Evolutionary conservation across 2,329 filamentous ascomycete genomes (phyloP), one percentile per base, ranked within the genome.

Genomic region (Colletotrichum sp.): DNA sequence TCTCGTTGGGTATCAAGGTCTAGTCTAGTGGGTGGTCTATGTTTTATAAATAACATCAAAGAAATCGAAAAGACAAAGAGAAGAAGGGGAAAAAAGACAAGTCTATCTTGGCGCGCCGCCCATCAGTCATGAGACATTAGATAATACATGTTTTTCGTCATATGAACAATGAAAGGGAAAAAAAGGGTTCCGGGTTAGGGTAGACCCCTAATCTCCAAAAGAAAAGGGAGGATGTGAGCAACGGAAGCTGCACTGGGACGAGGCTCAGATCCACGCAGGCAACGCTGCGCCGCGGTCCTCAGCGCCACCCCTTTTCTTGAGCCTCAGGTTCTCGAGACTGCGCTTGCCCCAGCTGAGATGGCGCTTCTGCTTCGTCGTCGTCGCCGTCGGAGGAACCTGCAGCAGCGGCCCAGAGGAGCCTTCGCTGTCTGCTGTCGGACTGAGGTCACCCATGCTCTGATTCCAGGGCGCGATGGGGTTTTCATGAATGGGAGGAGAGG

Each of bases 241-340:
- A 34, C 15, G 28, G 6, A 61, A 30, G 26, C 28, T 34, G 58
- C 43, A 48, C 10, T 12, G 28, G 58, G 30, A 5, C 28, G n/a
- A 4, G 58, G 10, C 28, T 57, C 43, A 75, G 43, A 75, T 75
- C 73, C 73, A 75, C 10, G 32, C 43, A 21, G 58, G 58, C 30
- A 57, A 43, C 12, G 30, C 18, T 4, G n/a, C 10, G 8, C 30
- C 8, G 43, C 67, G 72, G 18, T 64, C 38, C 15, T 73, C 61
- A 15, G 64, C 57, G 16, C 73, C 72, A 12, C 74, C 78, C 30
- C 79, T 72, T n/a, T 77, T 72, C 71, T 80, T 80, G 13, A 75
- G 74, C 16, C 79, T 60, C 26, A 79, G 61, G 63, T 79, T 79
- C 43, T 80, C 79, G 30, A 80, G 61, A 58, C 78, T 79, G 52